Evolutionary conservation across 176 grass and related monocot species (phyloP).

Genomic region (Saccharum officinarum): DNA sequence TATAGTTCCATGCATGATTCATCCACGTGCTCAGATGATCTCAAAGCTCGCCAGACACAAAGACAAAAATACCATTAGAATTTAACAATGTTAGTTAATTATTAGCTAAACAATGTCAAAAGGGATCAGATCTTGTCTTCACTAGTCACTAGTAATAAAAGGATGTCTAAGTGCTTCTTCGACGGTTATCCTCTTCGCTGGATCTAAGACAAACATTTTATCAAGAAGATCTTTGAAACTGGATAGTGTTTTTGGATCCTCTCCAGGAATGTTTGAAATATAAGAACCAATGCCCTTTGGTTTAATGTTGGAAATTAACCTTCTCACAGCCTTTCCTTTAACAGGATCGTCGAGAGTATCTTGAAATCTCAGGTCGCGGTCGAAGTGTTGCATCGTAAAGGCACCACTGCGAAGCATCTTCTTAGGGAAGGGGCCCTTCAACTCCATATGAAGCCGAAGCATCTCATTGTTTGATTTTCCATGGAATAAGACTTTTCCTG

Average conservation of each 20-base stretch:
- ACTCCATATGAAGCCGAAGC: conserved; percentile 94
- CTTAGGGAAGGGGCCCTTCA: conserved; percentile 81
- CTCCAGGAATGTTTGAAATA: conserved; percentile 65
- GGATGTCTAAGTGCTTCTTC: conserved; percentile 87
- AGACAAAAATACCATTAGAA: too few relatives aligned
- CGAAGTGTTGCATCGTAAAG: conserved; percentile 71
- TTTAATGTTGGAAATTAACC: conserved; percentile 75
- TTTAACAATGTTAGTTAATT: too few relatives aligned
- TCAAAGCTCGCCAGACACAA: too few relatives aligned
- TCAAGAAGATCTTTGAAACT: conserved; percentile 93
- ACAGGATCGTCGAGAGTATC: conserved; percentile 72
- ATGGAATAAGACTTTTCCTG: conserved; percentile 79
- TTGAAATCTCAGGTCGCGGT: conserved; percentile 78
- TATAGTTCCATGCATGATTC: too few relatives aligned
- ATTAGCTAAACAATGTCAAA: conserved; percentile 43
- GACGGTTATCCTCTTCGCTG: conserved; percentile 89
- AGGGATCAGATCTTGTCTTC: conserved; percentile 70
- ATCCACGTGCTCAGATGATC: too few relatives aligned
- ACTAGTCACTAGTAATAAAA: conserved; percentile 97
- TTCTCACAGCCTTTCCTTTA: conserved; percentile 69
- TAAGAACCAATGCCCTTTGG: conserved; percentile 69
- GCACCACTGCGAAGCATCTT: conserved; percentile 92
- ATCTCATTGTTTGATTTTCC: conserved; percentile 89
- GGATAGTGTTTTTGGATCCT: conserved; percentile 69
- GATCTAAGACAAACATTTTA: conserved; percentile 93